Conservation (phyloP, 805 yeast species). For the Zygotorulaspora chibaensis region DNA sequence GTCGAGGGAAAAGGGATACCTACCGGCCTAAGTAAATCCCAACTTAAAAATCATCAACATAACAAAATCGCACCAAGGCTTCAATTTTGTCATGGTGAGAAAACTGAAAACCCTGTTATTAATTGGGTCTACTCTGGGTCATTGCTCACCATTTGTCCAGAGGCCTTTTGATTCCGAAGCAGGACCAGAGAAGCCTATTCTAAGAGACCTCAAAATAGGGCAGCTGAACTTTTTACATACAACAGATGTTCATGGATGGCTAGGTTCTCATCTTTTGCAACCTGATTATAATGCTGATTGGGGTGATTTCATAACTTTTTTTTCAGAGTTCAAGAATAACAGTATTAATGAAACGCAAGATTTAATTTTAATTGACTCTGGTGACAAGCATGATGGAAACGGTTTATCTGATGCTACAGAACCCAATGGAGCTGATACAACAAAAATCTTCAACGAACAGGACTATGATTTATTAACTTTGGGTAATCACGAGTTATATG, state of each 20-base stretch:
- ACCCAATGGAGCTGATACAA: slow-evolving; percentile 65
- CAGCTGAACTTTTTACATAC: slow-evolving; percentile 84
- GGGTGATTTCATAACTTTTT: slow-evolving; percentile 84
- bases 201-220: slow-evolving; percentile 59
- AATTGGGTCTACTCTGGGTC: not conserved
- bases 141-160: slow-evolving; percentile 5
- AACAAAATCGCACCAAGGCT: not conserved
- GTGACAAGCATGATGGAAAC: slow-evolving; percentile 93
- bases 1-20: not conserved
- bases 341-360: slow-evolving; percentile 46
- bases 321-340: slow-evolving; percentile 42
- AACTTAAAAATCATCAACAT: not conserved
- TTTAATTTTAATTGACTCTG: slow-evolving; percentile 74
- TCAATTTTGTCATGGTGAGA: not conserved
- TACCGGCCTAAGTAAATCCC: not conserved
- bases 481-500: slow-evolving; percentile 89
- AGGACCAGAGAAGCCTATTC: slow-evolving; percentile 1
- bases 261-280: slow-evolving; percentile 82
- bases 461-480: slow-evolving; percentile 76
- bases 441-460: slow-evolving; percentile 55
- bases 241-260: slow-evolving; percentile 98
- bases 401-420: slow-evolving; percentile 77
- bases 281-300: slow-evolving; percentile 76
- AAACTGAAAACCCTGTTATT: not conserved
- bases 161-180: slow-evolving; percentile 8